Evolutionary conservation across 176 grass and related monocot genomes (phyloP), one percentile per base, ranked within the genome.

Genomic region (Phragmites australis): DNA sequence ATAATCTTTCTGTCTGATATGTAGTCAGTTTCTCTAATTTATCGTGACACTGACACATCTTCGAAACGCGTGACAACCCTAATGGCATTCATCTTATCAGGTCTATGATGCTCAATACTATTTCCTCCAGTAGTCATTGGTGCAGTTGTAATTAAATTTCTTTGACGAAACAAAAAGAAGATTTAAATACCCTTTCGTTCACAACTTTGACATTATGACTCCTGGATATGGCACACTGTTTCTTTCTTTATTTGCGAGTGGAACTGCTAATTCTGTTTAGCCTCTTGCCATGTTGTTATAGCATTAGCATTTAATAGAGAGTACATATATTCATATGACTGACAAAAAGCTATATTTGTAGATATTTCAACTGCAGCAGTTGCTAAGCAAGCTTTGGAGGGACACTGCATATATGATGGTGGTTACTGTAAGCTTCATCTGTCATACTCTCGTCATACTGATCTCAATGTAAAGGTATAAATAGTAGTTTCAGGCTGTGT

Each of bases 381-480:
- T 69, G 96, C 96, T 87, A 99, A 99, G 85, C 90, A 94, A 87
- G 86, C 96, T 65, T 84, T 99, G 81, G 96, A 99, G 89, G 96
- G 96, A 55, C 96, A 99, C 87, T 95, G 96, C 92, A 99, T 99
- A 61, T 99, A 99, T 93, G 88, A 88, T 86, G 96, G 96, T 88
- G 93, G 96, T 90, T 99, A 93, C 76, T 99, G 96, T 99, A 99
- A 99, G 93, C 96, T 99, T 91, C 96, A 95, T 91, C 90, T 95
- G 96, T 89, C 96, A 94, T 99, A 99, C 86, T 99, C 96, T 95
- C 93, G 86, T 95, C 96, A 99, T 99, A 95, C 90, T 95, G 93
- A 99, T 99, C 96, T 99, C 84, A 93, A 87, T 93, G 96, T 95
- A 82, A 99, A 99, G 96, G 96, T 99, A 99, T 93, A 92, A 77